These are phyloP conservation scores for Setaria italica DNA, from an alignment of 202 grass and related monocot genomes.

Conservation along the genomic window DNA sequence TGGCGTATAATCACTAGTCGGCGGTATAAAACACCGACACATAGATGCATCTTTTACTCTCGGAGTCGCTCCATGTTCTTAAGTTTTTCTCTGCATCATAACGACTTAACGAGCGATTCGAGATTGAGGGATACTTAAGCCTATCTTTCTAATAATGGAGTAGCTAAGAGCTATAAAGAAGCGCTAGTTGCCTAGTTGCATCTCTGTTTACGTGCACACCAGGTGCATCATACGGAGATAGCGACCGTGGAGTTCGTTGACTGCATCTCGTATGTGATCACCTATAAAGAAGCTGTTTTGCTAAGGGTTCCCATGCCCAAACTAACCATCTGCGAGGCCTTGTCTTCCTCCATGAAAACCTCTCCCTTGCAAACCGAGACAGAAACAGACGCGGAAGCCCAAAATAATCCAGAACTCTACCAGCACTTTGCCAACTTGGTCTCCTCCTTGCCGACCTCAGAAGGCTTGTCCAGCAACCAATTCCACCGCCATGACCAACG, in stretches of 20 bases:
- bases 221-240: neutral
- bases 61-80: no score
- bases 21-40: no score
- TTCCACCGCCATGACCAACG: slow-evolving; percentile 33
- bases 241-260: no score
- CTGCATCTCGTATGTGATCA: no score
- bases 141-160: no score
- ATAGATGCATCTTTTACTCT: no score
- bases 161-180: no score
- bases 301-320: neutral
- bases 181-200: neutral
- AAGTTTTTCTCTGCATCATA: no score
- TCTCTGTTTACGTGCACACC: neutral
- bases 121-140: no score
- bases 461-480: neutral
- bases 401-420: slow-evolving; percentile 23
- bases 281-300: neutral
- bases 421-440: slow-evolving; percentile 20
- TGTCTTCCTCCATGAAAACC: neutral
- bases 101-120: no score
- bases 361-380: neutral
- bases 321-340: neutral
- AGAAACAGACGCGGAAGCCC: neutral
- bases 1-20: no score
- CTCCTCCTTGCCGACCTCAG: slow-evolving; percentile 5